phyloP scores from a whole-genome alignment of 2,329 filamentous ascomycete genomes.

The Dothistroma septosporum region DNA sequence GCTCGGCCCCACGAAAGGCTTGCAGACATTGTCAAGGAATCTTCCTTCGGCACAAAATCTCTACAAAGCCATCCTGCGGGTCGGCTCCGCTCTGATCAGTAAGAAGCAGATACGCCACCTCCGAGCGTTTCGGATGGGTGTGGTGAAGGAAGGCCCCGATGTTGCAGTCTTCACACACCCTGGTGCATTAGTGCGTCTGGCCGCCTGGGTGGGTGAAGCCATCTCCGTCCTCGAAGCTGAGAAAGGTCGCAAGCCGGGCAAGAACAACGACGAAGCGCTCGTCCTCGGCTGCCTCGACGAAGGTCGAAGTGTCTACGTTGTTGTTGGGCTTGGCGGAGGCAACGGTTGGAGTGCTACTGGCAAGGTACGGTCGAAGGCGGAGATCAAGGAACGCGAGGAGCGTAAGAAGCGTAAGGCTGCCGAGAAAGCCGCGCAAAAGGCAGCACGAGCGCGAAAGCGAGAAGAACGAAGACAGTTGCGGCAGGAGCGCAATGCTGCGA shows the following conservation, averaged over 20 bases:
- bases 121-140: conserved; percentile 87
- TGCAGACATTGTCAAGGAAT: conserved; percentile 70
- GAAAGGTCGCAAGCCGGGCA: conserved; percentile 63
- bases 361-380: conserved; percentile 39
- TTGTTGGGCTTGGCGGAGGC: conserved; percentile 87
- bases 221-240: conserved; percentile 85
- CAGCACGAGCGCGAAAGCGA: conserved; percentile 54
- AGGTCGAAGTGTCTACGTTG: conserved; percentile 77
- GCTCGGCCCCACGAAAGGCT: conserved; percentile 49
- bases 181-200: conserved; percentile 86
- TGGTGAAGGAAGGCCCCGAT: conserved; percentile 92
- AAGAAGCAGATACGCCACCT: conserved; percentile 93
- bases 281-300: conserved; percentile 90
- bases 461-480: conserved; percentile 55
- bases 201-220: conserved; percentile 90
- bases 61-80: conserved; percentile 87
- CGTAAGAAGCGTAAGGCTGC: conserved; percentile 58
- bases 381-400: conserved; percentile 55
- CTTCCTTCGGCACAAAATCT: conserved; percentile 83
- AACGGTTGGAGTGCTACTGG: conserved; percentile 60
- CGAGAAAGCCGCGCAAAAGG: conserved; percentile 41
- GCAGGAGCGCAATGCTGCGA: conserved; percentile 59
- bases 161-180: conserved; percentile 89
- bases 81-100: conserved; percentile 82
- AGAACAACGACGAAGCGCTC: conserved; percentile 61